Evolutionary conservation across 2,329 filamentous ascomycete genomes (phyloP).

Genomic region (Alternaria angustiovoidea): DNA sequence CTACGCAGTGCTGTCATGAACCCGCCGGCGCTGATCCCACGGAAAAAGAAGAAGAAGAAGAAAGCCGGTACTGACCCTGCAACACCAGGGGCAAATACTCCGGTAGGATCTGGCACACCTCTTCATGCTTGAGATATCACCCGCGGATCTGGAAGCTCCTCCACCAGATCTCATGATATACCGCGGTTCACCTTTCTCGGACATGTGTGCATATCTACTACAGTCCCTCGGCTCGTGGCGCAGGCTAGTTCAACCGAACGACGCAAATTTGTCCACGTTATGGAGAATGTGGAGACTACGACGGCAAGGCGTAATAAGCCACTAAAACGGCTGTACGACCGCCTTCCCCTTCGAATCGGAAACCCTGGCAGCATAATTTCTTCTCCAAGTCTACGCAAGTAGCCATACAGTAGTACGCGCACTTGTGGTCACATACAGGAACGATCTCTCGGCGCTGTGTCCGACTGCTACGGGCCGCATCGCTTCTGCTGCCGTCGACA

Average conservation of each 20-base stretch:
- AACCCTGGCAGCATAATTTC: not conserved
- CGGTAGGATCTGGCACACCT: constrained; percentile 44
- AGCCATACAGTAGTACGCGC: not conserved
- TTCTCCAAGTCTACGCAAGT: not conserved
- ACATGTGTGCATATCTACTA: constrained; percentile 16
- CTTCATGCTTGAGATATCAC: constrained; percentile 36
- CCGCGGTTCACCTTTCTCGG: constrained; percentile 1
- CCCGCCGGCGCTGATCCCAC: constrained; percentile 46
- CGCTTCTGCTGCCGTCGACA: not conserved
- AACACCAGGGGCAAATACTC: constrained; percentile 46
- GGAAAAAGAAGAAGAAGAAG: constrained; percentile 53
- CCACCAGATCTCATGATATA: constrained; percentile 6
- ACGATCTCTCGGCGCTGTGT: not conserved
- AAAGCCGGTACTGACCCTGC: constrained; percentile 42
- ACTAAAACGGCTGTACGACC: not conserved
- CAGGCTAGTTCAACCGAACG: constrained; percentile 8
- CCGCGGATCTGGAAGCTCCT: not conserved
- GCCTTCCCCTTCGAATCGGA: not conserved
- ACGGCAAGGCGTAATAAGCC: constrained; percentile 1
- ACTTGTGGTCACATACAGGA: not conserved
- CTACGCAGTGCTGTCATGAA: constrained; percentile 44
- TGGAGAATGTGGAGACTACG: constrained; percentile 7
- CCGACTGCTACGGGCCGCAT: not conserved
- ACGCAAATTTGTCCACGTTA: constrained; percentile 1
- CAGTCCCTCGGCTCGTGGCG: constrained; percentile 4